Conservation (phyloP, 148 eudicot genomes). For the Camellia sinensis region DNA sequence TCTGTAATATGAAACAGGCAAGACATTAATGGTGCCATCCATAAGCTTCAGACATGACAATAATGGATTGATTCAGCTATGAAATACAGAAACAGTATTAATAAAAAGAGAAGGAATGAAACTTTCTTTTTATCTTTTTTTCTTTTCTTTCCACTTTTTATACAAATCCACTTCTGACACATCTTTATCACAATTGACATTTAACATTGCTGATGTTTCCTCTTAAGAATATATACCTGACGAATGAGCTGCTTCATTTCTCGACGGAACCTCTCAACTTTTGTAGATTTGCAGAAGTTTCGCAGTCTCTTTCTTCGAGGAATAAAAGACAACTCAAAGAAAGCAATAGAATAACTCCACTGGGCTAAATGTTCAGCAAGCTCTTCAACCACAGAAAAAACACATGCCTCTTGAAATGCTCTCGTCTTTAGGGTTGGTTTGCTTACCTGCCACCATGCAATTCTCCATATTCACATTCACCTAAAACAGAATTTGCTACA, state of each 20-base stretch:
- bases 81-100: neutral
- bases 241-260: slow-evolving; percentile 75
- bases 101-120: neutral
- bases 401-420: slow-evolving; percentile 89
- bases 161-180: neutral
- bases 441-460: slow-evolving; percentile 56
- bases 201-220: neutral
- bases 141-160: neutral
- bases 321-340: slow-evolving; percentile 81
- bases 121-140: neutral
- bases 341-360: slow-evolving; percentile 92
- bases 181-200: neutral
- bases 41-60: neutral
- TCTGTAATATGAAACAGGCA: slow-evolving; percentile 36
- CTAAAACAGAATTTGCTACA: slow-evolving; percentile 6
- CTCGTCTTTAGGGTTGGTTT: slow-evolving; percentile 71
- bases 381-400: slow-evolving; percentile 77
- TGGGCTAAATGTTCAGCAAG: slow-evolving; percentile 88
- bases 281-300: slow-evolving; percentile 75
- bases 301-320: slow-evolving; percentile 91
- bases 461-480: slow-evolving; percentile 1
- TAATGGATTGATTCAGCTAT: neutral
- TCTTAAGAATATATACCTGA: slow-evolving; percentile 54
- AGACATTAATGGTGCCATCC: neutral
- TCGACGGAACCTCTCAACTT: slow-evolving; percentile 83